Base-by-base conservation (phyloP, 139 green algal species). In the Pedinophyceae sp. region DNA sequence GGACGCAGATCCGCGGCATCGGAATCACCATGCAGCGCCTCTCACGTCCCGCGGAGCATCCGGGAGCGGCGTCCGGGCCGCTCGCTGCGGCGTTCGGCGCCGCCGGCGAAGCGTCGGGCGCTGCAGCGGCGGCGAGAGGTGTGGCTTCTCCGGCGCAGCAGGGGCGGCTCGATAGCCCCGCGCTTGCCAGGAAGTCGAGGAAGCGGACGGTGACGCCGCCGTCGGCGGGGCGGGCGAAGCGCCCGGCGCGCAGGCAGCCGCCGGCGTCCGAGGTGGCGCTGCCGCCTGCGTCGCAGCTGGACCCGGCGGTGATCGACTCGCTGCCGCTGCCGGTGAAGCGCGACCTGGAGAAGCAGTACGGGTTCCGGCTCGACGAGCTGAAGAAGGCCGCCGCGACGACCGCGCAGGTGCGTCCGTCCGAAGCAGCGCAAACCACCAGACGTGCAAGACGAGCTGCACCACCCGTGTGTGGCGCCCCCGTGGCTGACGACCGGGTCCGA, bases 341-440 rank as follows among this genome's bases (percentile, higher is more conserved):
- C 0, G 83, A 93, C 60, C 50, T 91, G 38, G 74, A 86, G 54
- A 28, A 55, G 0, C 76, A 69, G 4, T 93, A 88, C 43, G 34
- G 53, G 34, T 7, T 13, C 10, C 34, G 34, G 34, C 34, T 43
- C 10, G 34, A 43, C 34, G 13, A 7, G 34, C 13, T 43, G 34
- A 13, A 13, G 34, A 43, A 13, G 34, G 10, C 10, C 10, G 34
- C 34, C 10, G 34, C 10, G 34, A n/a, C n/a, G n/a, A n/a, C n/a
- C n/a, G n/a, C n/a, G n/a, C n/a, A n/a, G n/a, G n/a, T n/a, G n/a
- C n/a, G n/a, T n/a, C n/a, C n/a, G n/a, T n/a, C n/a, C n/a, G n/a
- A n/a, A n/a, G n/a, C n/a, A n/a, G n/a, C n/a, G n/a, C n/a, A n/a
- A n/a, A n/a, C n/a, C n/a, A n/a, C n/a, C n/a, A n/a, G n/a, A n/a